phyloP scores from a whole-genome alignment of 495 filamentous ascomycete species.

The Jackrogersella multiformis region DNA sequence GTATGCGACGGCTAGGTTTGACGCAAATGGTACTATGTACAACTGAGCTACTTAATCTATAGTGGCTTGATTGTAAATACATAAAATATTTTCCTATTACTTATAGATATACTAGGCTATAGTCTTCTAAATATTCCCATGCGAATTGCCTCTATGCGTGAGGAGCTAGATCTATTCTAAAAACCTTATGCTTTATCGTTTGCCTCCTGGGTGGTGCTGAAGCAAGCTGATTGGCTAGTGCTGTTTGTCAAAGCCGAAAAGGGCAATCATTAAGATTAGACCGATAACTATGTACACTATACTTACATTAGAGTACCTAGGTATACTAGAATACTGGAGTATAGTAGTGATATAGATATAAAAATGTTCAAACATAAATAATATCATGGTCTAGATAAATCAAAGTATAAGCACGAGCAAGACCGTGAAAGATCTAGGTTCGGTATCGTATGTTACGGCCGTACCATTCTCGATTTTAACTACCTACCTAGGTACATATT shows the following conservation, averaged over 20 bases:
- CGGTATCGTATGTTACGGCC: constrained; percentile 5
- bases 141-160: too few relatives aligned
- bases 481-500: neutral
- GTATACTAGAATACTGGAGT: too few relatives aligned
- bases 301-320: too few relatives aligned
- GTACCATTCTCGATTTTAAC: neutral
- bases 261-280: constrained; percentile 18
- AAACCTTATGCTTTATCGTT: neutral
- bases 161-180: neutral
- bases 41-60: too few relatives aligned
- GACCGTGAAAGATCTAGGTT: constrained; percentile 7
- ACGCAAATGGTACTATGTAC: too few relatives aligned
- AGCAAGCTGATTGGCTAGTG: constrained; percentile 30
- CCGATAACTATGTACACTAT: too few relatives aligned
- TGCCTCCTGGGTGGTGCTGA: neutral
- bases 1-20: too few relatives aligned
- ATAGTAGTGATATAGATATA: too few relatives aligned
- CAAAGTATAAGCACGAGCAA: neutral
- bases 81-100: too few relatives aligned
- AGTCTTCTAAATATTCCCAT: neutral
- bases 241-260: constrained; percentile 15
- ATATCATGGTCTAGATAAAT: too few relatives aligned
- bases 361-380: too few relatives aligned
- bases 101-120: neutral
- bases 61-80: too few relatives aligned